A percentile compares a stretch with the other conserved stretches of the same genome.
Evolutionary conservation across 2,329 filamentous ascomycete genomes (phyloP).

Genomic region (Hirsutella rhossiliensis): DNA sequence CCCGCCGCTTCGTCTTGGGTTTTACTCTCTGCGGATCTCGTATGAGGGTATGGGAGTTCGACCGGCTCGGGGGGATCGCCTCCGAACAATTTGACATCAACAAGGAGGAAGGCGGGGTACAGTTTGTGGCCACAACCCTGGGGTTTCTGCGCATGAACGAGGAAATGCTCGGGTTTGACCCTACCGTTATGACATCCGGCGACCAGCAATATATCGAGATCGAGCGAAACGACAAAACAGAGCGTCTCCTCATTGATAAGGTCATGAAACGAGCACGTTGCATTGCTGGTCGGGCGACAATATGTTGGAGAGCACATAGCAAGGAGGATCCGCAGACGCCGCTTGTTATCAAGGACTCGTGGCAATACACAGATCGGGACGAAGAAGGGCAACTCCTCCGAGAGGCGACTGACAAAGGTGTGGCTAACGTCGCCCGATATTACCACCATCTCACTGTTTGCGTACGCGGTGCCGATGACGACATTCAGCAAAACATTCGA

Average conservation of each 20-base stretch:
- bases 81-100: slow-evolving; percentile 33
- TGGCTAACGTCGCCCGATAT: slow-evolving; percentile 27
- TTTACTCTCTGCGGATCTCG: slow-evolving; percentile 32
- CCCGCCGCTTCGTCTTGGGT: slow-evolving; percentile 29
- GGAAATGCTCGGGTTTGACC: slow-evolving; percentile 29
- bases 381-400: slow-evolving; percentile 27
- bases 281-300: slow-evolving; percentile 27
- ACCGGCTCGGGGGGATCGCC: slow-evolving; percentile 29
- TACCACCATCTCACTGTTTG: slow-evolving; percentile 29
- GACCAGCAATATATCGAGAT: slow-evolving; percentile 26
- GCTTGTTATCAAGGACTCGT: slow-evolving; percentile 32
- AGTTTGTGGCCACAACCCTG: slow-evolving; percentile 25
- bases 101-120: slow-evolving; percentile 17
- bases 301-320: slow-evolving; percentile 29
- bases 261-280: slow-evolving; percentile 19
- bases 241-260: slow-evolving; percentile 28
- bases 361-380: slow-evolving; percentile 17
- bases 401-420: slow-evolving; percentile 20
- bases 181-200: slow-evolving; percentile 22
- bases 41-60: slow-evolving; percentile 33
- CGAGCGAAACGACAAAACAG: slow-evolving; percentile 17
- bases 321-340: slow-evolving; percentile 16
- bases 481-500: slow-evolving; percentile 5
- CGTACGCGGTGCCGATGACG: slow-evolving; percentile 18
- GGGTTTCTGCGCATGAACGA: slow-evolving; percentile 26